Evolutionary conservation across 2,329 filamentous ascomycete species (phyloP).

Genomic region (Aspergillus vadensis): DNA sequence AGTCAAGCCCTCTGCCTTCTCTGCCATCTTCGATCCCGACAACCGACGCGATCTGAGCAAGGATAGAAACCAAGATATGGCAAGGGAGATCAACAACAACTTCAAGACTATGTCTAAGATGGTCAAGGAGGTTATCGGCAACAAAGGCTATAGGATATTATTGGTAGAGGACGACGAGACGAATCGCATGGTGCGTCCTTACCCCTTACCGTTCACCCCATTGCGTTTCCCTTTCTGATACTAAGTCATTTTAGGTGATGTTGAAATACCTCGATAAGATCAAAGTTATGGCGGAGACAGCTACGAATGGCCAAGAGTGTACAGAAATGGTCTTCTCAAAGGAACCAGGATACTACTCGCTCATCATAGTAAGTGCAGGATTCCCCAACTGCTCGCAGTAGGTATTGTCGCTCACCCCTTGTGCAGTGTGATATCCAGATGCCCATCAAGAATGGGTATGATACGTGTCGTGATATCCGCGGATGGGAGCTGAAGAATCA

Average conservation of each 20-base stretch:
- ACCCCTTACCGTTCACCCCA: not conserved
- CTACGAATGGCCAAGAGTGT: constrained; percentile 51
- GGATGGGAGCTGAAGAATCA: constrained; percentile 49
- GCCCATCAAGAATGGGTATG: constrained; percentile 53
- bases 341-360: constrained; percentile 50
- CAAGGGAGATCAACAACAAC: constrained; percentile 50
- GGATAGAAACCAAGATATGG: constrained; percentile 52
- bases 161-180: constrained; percentile 53
- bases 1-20: constrained; percentile 76
- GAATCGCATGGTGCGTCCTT: constrained; percentile 45
- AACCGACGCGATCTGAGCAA: constrained; percentile 51
- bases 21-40: constrained; percentile 50
- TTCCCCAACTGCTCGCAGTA: not conserved
- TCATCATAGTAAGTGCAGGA: constrained; percentile 48
- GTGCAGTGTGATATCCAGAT: constrained; percentile 53
- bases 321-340: constrained; percentile 51
- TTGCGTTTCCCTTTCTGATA: not conserved
- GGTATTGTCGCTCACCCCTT: not conserved
- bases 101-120: constrained; percentile 53
- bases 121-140: constrained; percentile 51
- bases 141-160: constrained; percentile 49
- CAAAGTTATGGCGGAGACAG: constrained; percentile 49
- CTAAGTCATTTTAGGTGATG: constrained; percentile 45
- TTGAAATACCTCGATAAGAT: constrained; percentile 52
- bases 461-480: constrained; percentile 51